These are phyloP conservation scores for Pythium aphanidermatum DNA, from an alignment of 352 stramenopile species.

Conservation along the genomic window DNA sequence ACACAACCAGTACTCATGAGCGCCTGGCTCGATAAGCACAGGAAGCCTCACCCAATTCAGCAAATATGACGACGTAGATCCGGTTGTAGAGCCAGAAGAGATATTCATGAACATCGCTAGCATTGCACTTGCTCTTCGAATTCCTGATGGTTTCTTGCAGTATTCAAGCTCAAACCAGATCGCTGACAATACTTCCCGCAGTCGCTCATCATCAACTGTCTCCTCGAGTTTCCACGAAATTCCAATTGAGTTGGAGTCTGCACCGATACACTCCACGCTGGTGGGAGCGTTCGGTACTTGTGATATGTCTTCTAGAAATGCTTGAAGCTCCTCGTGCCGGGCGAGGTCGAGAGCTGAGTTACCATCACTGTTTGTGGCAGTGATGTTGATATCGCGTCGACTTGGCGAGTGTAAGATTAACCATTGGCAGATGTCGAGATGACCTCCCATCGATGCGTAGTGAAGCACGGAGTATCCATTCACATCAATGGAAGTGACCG, in stretches of 20 bases:
- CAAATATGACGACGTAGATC: conserved; percentile 33
- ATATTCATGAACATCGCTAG: conserved; percentile 51
- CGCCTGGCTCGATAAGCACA: conserved; percentile 39
- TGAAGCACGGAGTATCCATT: conserved; percentile 62
- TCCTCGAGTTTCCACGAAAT: conserved; percentile 50
- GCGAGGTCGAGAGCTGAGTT: conserved; percentile 41
- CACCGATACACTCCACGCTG: conserved; percentile 37
- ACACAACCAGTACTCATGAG: conserved; percentile 51
- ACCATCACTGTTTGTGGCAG: conserved; percentile 33
- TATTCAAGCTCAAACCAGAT: conserved; percentile 54
- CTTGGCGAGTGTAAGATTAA: conserved; percentile 40
- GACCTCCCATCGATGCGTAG: conserved; percentile 55
- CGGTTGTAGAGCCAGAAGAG: conserved; percentile 16
- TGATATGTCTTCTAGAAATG: conserved; percentile 36
- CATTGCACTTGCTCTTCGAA: conserved; percentile 38
- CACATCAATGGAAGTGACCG: conserved; percentile 31
- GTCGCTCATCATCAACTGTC: conserved; percentile 16
- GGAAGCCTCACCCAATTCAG: conserved; percentile 44
- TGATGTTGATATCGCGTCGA: conserved; percentile 34
- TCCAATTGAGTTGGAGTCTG: conserved; percentile 41
- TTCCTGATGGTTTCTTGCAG: conserved; percentile 43
- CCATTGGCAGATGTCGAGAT: conserved; percentile 53
- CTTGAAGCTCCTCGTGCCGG: conserved; percentile 25
- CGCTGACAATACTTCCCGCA: conserved; percentile 34
- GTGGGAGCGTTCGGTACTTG: conserved; percentile 27